Evolutionary conservation across 1,284 basidiomycete genomes (phyloP).

Genomic region (Apiotrichum porosum): DNA sequence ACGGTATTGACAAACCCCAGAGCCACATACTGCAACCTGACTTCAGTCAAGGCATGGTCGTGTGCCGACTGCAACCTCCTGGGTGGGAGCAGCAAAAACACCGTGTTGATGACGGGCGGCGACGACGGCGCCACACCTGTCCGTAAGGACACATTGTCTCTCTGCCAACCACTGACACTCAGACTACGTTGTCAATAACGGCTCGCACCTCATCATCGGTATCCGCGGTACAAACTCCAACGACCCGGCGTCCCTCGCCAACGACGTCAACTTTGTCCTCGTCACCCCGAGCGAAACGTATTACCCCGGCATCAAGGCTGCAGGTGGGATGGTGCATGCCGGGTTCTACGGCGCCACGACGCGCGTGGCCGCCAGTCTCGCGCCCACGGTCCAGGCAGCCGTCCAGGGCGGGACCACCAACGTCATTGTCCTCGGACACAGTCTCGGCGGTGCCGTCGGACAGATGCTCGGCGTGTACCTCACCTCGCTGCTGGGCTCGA

Average conservation of each 20-base stretch:
- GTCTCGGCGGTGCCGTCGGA: slow-evolving; percentile 20
- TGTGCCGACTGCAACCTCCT: background rate
- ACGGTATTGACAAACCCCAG: no score
- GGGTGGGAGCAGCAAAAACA: background rate
- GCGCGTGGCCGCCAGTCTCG: slow-evolving; percentile 8
- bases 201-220: slow-evolving; percentile 14
- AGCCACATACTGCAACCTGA: no score
- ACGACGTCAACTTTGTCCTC: slow-evolving; percentile 21
- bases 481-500: slow-evolving; percentile 2
- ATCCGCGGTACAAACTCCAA: slow-evolving; percentile 23
- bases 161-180: background rate
- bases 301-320: slow-evolving; percentile 15
- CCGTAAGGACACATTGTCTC: background rate
- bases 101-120: background rate
- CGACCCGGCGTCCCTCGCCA: slow-evolving; percentile 9
- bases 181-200: slow-evolving; percentile 12
- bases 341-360: slow-evolving; percentile 26
- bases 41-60: background rate
- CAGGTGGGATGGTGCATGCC: slow-evolving; percentile 14
- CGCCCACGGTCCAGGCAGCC: slow-evolving; percentile 1
- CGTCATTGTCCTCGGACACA: slow-evolving; percentile 25
- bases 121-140: slow-evolving; percentile 1
- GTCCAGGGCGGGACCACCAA: background rate
- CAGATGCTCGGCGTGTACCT: slow-evolving; percentile 16
- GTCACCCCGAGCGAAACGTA: background rate